Conservation (phyloP, 108 stramenopile genomes). For the Bacterosira constricta region DNA sequence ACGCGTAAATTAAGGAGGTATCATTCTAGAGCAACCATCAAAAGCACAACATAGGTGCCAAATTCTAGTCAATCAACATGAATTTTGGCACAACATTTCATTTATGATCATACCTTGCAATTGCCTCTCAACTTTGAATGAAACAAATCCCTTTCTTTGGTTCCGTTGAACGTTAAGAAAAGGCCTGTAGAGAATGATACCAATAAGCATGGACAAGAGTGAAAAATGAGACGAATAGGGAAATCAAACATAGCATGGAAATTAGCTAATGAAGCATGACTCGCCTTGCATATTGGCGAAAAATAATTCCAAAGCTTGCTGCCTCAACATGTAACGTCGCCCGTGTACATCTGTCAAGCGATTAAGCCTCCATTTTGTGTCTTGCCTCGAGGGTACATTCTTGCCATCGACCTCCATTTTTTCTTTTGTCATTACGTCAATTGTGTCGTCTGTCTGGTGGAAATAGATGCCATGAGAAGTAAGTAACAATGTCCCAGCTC, state of each 20-base stretch:
- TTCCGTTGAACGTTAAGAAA: slow-evolving; percentile 86
- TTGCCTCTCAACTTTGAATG: slow-evolving; percentile 73
- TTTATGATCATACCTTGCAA: slow-evolving; percentile 64
- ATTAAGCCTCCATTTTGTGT: slow-evolving; percentile 75
- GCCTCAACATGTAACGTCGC: slow-evolving; percentile 91
- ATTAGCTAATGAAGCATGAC: not conserved
- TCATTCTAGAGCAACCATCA: not conserved
- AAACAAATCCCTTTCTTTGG: slow-evolving; percentile 79
- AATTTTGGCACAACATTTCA: not conserved
- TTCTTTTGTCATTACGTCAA: slow-evolving; percentile 78
- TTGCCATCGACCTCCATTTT: slow-evolving; percentile 23
- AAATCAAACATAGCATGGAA: not conserved
- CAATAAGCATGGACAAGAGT: no score
- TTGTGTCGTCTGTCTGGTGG: slow-evolving; percentile 60
- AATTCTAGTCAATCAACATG: not conserved
- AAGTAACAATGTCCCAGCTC: slow-evolving; percentile 70
- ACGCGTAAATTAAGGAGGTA: not conserved
- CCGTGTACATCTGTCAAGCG: slow-evolving; percentile 77
- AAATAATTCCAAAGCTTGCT: slow-evolving; percentile 93
- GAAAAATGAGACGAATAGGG: no score
- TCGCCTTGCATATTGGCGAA: slow-evolving; percentile 74
- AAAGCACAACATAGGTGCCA: not conserved
- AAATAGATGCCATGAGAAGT: slow-evolving; percentile 85
- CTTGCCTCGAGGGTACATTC: slow-evolving; percentile 23
- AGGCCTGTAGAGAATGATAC: slow-evolving; percentile 55